A percentile compares a stretch with the other conserved stretches of the same genome.
Evolutionary conservation across 192 early-diverging fungal genomes (phyloP).

Genomic region (Coemansia sp.): DNA sequence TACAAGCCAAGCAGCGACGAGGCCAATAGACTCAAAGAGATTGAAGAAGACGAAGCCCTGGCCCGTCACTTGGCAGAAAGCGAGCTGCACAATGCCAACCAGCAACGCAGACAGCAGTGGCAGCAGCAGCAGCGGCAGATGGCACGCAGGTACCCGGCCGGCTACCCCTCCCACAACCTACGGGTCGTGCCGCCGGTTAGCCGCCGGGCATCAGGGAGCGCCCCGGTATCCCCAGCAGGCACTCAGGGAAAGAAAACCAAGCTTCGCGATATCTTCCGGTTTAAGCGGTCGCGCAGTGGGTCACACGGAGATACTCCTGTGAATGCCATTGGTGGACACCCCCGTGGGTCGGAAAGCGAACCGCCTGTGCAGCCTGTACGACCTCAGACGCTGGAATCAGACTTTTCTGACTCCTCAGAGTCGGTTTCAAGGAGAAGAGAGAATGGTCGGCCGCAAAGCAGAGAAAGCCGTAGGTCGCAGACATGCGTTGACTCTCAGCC

Average conservation of each 20-base stretch:
- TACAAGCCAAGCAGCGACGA: slow-evolving; percentile 35
- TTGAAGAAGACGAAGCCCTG: slow-evolving; percentile 19
- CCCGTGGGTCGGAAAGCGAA: background rate
- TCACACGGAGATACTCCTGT: slow-evolving; percentile 1
- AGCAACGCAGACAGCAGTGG: slow-evolving; percentile 1
- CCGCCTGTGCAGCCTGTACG: background rate
- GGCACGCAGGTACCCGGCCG: slow-evolving; percentile 1
- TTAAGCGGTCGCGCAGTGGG: background rate
- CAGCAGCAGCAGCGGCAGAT: background rate
- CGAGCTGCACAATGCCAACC: slow-evolving; percentile 15
- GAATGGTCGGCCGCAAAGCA: no score
- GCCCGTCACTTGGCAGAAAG: slow-evolving; percentile 24
- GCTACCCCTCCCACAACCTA: background rate
- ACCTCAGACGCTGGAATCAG: slow-evolving; percentile 30
- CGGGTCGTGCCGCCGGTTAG: slow-evolving; percentile 1
- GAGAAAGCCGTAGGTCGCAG: no score
- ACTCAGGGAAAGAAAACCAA: slow-evolving; percentile 14
- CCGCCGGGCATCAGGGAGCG: background rate
- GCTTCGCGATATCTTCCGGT: slow-evolving; percentile 40
- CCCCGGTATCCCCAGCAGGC: background rate
- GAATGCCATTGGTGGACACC: background rate
- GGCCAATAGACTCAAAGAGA: slow-evolving; percentile 1
- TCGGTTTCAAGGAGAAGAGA: no score
- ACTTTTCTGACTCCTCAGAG: slow-evolving; percentile 26
- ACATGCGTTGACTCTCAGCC: background rate